A percentile compares a stretch with the other conserved stretches of the same genome.
Conservation (phyloP, 78 protist species). For the Dictyostelium citrinum region DNA sequence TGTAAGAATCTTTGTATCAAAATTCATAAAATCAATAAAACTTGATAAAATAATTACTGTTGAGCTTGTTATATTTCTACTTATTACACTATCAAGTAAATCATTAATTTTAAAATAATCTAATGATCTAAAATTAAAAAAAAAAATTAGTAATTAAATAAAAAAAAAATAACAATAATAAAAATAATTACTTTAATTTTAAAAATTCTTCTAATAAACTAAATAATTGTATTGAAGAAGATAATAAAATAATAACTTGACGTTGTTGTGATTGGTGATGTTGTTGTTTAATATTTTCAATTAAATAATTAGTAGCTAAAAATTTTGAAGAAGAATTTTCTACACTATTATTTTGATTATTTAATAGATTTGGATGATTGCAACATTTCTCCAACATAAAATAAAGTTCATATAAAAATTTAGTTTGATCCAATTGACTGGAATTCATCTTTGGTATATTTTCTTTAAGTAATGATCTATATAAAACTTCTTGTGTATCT, state of each 20-base stretch:
- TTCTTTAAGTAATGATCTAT: constrained; percentile 13
- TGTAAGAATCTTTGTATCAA: neutral
- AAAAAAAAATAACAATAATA: neutral
- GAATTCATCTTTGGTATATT: constrained; percentile 41
- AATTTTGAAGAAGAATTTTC: neutral
- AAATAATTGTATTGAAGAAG: neutral
- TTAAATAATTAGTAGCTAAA: neutral
- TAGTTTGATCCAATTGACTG: constrained; percentile 2
- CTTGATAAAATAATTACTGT: neutral
- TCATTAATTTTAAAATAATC: neutral
- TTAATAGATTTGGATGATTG: neutral
- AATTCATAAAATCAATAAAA: neutral
- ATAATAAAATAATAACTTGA: neutral
- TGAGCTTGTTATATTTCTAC: neutral
- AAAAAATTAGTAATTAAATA: neutral
- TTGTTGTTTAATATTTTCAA: neutral
- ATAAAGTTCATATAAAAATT: neutral
- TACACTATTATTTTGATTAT: neutral
- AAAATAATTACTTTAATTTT: neutral
- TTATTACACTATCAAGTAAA: neutral
- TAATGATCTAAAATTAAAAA: neutral
- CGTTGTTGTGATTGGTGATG: neutral
- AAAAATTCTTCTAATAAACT: neutral
- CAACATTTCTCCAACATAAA: neutral
- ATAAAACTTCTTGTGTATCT: constrained; percentile 4